A percentile compares a stretch with the other conserved stretches of the same genome.
phyloP scores from a whole-genome alignment of 192 early-diverging fungal genomes.

The Umbelopsis ramanniana region DNA sequence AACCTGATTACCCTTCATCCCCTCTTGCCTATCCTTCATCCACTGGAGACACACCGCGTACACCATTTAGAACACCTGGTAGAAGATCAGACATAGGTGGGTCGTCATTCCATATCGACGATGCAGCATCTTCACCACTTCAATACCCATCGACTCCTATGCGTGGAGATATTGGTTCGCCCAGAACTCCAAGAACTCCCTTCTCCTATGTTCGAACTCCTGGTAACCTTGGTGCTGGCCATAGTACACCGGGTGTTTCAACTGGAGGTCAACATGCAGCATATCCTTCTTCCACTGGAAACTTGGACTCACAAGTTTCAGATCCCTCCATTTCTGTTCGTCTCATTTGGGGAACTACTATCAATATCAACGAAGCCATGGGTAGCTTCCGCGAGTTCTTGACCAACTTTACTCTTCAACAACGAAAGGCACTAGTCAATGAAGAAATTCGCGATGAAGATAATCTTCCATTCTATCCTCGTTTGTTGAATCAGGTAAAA shows the following conservation, averaged over 20 bases:
- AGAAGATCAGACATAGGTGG: slow-evolving; percentile 32
- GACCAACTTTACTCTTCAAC: slow-evolving; percentile 64
- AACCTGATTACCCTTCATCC: slow-evolving; percentile 30
- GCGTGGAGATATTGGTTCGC: slow-evolving; percentile 28
- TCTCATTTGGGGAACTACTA: slow-evolving; percentile 93
- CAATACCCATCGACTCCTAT: slow-evolving; percentile 37
- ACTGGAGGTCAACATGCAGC: slow-evolving; percentile 8
- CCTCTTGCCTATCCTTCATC: slow-evolving; percentile 15
- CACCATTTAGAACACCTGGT: slow-evolving; percentile 20
- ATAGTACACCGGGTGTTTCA: background rate
- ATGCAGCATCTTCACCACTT: slow-evolving; percentile 32
- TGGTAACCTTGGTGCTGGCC: background rate
- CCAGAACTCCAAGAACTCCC: slow-evolving; percentile 31
- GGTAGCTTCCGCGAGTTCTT: slow-evolving; percentile 81
- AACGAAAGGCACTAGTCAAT: slow-evolving; percentile 50
- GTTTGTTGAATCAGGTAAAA: slow-evolving; percentile 61
- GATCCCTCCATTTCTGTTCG: slow-evolving; percentile 50
- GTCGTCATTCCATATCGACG: slow-evolving; percentile 27
- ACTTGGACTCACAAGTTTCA: slow-evolving; percentile 34
- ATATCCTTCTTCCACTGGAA: slow-evolving; percentile 16
- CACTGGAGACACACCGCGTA: slow-evolving; percentile 25
- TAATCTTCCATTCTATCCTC: slow-evolving; percentile 76
- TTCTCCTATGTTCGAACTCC: slow-evolving; percentile 40
- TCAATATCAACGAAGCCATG: slow-evolving; percentile 87
- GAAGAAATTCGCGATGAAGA: slow-evolving; percentile 47